Percentiles rank a stretch among this genome's conserved stretches.
These are phyloP conservation scores for Zychaea mexicana DNA, from an alignment of 371 early-diverging fungal species.

Conservation along the genomic window DNA sequence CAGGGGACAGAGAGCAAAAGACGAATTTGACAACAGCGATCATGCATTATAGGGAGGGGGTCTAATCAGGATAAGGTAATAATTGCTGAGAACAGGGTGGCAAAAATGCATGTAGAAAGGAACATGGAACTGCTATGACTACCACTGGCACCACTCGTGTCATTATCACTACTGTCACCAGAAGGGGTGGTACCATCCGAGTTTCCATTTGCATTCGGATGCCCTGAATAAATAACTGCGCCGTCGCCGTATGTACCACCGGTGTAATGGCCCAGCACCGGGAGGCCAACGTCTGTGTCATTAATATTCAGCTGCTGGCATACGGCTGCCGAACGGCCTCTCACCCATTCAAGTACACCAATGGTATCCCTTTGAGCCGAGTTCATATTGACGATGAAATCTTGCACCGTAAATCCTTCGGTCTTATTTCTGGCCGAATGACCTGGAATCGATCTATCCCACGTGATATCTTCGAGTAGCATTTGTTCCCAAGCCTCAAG, in stretches of 20 bases:
- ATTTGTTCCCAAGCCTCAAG: constrained; percentile 50
- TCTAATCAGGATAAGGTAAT: background rate
- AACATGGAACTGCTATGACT: background rate
- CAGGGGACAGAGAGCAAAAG: no score
- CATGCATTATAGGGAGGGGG: no score
- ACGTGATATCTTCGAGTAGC: constrained; percentile 55
- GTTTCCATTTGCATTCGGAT: background rate
- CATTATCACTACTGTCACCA: background rate
- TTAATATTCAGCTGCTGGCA: constrained; percentile 34
- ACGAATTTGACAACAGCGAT: no score
- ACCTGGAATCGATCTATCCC: constrained; percentile 44
- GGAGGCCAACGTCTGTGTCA: constrained; percentile 41
- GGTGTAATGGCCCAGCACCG: constrained; percentile 19
- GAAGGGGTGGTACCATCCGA: background rate
- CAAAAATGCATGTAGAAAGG: background rate
- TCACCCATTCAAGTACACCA: constrained; percentile 36
- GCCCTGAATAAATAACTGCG: background rate
- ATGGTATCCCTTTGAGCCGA: constrained; percentile 19
- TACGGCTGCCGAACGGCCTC: constrained; percentile 30
- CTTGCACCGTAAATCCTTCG: constrained; percentile 35
- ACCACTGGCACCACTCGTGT: background rate
- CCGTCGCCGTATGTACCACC: constrained; percentile 7
- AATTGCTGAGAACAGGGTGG: background rate
- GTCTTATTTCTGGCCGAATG: constrained; percentile 47
- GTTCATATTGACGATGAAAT: constrained; percentile 47